Evolutionary conservation across 352 stramenopile species (phyloP), one percentile per base, ranked within the genome.

Genomic region (Globisporangium emineosum): DNA sequence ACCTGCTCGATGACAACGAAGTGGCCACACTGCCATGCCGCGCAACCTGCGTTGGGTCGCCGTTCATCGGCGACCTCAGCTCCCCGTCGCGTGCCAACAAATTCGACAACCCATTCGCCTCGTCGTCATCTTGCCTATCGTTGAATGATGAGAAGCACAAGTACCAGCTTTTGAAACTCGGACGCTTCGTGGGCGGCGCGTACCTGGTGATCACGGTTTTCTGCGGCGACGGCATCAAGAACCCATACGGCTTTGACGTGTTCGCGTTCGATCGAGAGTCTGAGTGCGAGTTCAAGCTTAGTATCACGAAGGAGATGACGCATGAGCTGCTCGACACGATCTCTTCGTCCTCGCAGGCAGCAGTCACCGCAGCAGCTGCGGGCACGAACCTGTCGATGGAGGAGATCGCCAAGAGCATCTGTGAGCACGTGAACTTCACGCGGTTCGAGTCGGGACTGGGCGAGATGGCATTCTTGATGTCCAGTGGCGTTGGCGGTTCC

Each of bases 331-430:
- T 91, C 2, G 82, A 89, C 8, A 76, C 73, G 40, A 78, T 71
- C 40, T 86, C 70, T n/a, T 87, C 82, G 12, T 79, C 71, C 0
- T 79, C 77, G 0, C 67, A 88, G 43, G 80, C 78, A 0, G 75
- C 78, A n/a, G 66, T 69, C 29, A 91, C 79, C 3, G 82, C 78
- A n/a, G 82, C 77, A 2, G 79, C 82, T 0, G 82, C 82, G 0
- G 82, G 80, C 0, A 91, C 80, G 8, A 91, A 91, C 40, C 60
- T 88, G 52, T 89, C 78, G 12, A 89, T 90, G 82, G 78, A 86
- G 45, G 62, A 86, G 9, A 91, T 91, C 47, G 82, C 82, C 8
- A 68, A 61, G 8, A 80, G 63, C 21, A 86, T 91, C 29, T 89
- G 78, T 50, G 78, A 89, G 17, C 77, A 88, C 51, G 67, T 91